Conservation (phyloP, 2,329 filamentous ascomycete genomes). For the Pseudonectria foliicola region DNA sequence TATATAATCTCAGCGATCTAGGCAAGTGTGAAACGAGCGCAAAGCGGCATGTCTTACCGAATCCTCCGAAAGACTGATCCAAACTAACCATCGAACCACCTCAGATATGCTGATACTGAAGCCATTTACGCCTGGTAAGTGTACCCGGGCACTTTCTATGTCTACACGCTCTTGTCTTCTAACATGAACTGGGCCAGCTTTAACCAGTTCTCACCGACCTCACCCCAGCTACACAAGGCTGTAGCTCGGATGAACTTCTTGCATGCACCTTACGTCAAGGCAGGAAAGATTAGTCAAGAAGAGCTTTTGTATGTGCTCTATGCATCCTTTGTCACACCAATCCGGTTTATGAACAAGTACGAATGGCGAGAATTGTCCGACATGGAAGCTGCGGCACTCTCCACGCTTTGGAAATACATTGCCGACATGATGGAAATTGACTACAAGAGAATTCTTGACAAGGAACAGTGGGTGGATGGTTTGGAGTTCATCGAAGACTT, state of each 20-base stretch:
- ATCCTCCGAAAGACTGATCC: not conserved
- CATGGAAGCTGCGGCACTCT: constrained; percentile 61
- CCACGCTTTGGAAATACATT: constrained; percentile 63
- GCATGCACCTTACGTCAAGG: constrained; percentile 29
- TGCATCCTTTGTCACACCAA: constrained; percentile 60
- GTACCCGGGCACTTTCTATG: not conserved
- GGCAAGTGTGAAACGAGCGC: constrained; percentile 22
- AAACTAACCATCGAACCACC: constrained; percentile 1
- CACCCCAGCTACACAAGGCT: constrained; percentile 25
- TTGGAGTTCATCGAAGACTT: constrained; percentile 46
- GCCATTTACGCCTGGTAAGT: constrained; percentile 30
- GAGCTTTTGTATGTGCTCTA: constrained; percentile 35
- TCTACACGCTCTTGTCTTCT: not conserved
- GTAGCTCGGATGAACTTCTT: constrained; percentile 35
- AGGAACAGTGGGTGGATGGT: constrained; percentile 39
- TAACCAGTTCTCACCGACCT: constrained; percentile 21
- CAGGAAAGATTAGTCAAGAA: constrained; percentile 29
- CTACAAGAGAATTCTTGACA: constrained; percentile 33
- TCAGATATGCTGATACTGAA: constrained; percentile 35
- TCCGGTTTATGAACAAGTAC: constrained; percentile 54
- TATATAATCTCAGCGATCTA: constrained; percentile 30
- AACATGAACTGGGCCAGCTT: constrained; percentile 19
- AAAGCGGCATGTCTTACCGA: constrained; percentile 25
- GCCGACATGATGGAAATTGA: constrained; percentile 64
- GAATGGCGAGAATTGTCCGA: constrained; percentile 65